Conservation (phyloP, 2,329 filamentous ascomycete species). For the Aspergillus pseudoviridinutans region DNA sequence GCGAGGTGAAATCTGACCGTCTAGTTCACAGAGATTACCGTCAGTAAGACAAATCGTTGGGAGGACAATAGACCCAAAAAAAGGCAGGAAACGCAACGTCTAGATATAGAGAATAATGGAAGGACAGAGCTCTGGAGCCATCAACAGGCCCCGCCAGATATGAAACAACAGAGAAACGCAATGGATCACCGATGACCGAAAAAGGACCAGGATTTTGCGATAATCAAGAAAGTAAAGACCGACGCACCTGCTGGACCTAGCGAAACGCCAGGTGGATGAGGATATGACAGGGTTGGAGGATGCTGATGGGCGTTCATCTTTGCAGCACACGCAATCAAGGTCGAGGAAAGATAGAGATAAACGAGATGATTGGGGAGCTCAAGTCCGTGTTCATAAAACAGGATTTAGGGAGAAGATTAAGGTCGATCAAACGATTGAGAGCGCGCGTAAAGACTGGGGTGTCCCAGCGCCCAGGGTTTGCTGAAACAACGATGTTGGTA, state of each 20-base stretch:
- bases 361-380: constrained; percentile 10
- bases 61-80: not conserved
- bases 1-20: constrained; percentile 32
- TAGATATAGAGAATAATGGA: not conserved
- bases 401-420: constrained; percentile 5
- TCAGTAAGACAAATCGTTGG: constrained; percentile 3
- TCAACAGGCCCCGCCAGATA: constrained; percentile 11
- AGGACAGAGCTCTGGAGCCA: not conserved
- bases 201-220: constrained; percentile 4
- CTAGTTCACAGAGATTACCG: constrained; percentile 13
- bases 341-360: constrained; percentile 8
- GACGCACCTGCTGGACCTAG: constrained; percentile 33
- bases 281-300: constrained; percentile 24
- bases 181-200: not conserved
- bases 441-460: constrained; percentile 3
- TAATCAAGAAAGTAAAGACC: constrained; percentile 10
- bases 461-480: constrained; percentile 6
- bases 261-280: constrained; percentile 31
- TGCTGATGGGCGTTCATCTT: constrained; percentile 30
- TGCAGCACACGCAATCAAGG: constrained; percentile 16
- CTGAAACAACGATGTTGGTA: constrained; percentile 21
- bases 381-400: constrained; percentile 9
- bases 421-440: constrained; percentile 6
- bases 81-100: constrained; percentile 3
- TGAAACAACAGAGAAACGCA: constrained; percentile 15